Base-by-base conservation (phyloP, 2,329 filamentous ascomycete genomes). In the Aspergillus fumigatus region DNA sequence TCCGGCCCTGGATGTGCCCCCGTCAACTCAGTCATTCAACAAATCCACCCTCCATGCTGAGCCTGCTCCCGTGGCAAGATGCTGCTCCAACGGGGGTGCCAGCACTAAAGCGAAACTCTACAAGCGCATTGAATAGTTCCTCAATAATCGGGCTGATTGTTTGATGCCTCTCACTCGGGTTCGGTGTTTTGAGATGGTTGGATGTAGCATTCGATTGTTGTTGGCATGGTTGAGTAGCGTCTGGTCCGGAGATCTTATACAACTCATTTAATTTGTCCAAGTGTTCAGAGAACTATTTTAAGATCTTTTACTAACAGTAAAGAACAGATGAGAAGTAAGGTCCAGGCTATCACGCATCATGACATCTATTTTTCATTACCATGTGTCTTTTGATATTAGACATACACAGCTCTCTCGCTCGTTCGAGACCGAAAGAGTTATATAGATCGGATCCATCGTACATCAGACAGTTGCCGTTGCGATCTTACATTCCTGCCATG, bases 1-100 rank as follows among this genome's bases (percentile, higher is more conserved):
- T 56, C 79, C 80, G 1, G 78, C 78, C 8, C 61, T 82, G 38
- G 77, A 79, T 62, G 77, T 79, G 2, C 76, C 77, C 8, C 72
- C 71, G 32, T 76, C 74, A 8, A 63, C 66, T 14, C 75, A 77
- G 62, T 55, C 55, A 2, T 75, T 77, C 61, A 77, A 78, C 66
- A 73, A 76, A 63, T 75, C 73, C 11, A 70, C 69, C 2, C 65
- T 74, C 2, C 69, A 73, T 52, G 57, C 63, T 1, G 65, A 69
- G 48, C 51, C 63, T 25, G 48, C 48, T 48, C 49, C 56, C 27
- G 48, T 50, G 40, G 57, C 53, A 8, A 62, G 62, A 27, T 72
- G 63, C 60, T 56, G 61, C 59, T 50, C 55, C 53, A 9, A 61
- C 29, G 59, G 60, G 3, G 59, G 62, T 6, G 54, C 49, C 11